Evolutionary conservation across 2,329 filamentous ascomycete species (phyloP), one percentile per base, ranked within the genome.

Genomic region (Mollisiaceae sp.): DNA sequence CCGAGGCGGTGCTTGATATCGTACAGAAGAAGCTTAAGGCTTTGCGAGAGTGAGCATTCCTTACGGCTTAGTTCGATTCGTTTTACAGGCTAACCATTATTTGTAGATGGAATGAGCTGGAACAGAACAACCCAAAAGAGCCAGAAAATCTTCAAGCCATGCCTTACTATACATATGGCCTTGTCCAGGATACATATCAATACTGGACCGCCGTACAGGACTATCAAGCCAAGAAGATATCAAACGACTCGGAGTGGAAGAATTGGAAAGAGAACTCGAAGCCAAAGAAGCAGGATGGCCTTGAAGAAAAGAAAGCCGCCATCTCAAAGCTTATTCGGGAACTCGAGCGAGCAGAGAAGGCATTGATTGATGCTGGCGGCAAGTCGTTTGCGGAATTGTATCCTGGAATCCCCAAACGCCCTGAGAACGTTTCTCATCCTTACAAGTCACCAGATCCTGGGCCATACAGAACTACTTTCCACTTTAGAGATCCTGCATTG

Each of bases 321-420:
- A 82, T 92, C 20, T 68, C 81, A 11, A 77, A 81, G 8, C 73
- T 85, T 15, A 78, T 89, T 15, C 68, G 74, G 0, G 81, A 85
- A 1, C 84, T 89, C 43, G 79, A 88, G 69, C 73, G 79, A 22
- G 77, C 92, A 1, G 85, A 91, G 71, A 72, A 78, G 1, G 71
- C 76, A 1, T 77, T 94, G 22, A 50, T 89, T 1, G 76, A 78
- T 4, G 86, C 82, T 64, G 87, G 85, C 0, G 91, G 85, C 1
- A 93, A 92, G 76, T 84, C 84, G 0, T 93, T 91, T 73, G 73
- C 77, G 14, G 85, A 93, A 56, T 77, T 92, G 8, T 77, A 90
- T 75, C 89, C 90, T 0, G 79, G 86, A 1, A 76, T 82, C 32
- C 54, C 60, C 8, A 47, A 63, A 60, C 41, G 8, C 0, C 24